phyloP scores from a whole-genome alignment of 2,329 filamentous ascomycete genomes.

The Ustilaginoidea virens region DNA sequence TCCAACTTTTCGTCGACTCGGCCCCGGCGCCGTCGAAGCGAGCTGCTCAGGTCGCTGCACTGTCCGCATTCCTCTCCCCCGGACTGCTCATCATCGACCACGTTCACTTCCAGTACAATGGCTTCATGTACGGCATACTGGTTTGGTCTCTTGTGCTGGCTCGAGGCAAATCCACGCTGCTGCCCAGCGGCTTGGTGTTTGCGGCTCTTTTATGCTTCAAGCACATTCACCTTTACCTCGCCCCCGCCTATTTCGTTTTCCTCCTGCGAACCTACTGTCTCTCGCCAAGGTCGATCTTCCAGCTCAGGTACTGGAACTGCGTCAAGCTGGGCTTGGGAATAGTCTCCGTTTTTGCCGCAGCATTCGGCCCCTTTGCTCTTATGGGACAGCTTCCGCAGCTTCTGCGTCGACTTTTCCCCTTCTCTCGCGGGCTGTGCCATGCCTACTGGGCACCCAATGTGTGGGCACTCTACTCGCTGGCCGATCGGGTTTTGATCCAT shows the following conservation, averaged over 20 bases:
- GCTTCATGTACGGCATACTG: slow-evolving; percentile 83
- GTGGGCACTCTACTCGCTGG: slow-evolving; percentile 93
- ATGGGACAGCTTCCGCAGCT: slow-evolving; percentile 77
- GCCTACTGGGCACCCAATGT: slow-evolving; percentile 97
- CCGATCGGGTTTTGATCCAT: slow-evolving; percentile 68
- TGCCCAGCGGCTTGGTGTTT: slow-evolving; percentile 71
- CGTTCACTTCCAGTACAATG: slow-evolving; percentile 98
- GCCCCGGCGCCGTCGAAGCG: slow-evolving; percentile 49
- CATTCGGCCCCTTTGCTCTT: slow-evolving; percentile 77
- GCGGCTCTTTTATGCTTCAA: slow-evolving; percentile 83
- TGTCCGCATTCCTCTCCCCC: slow-evolving; percentile 82
- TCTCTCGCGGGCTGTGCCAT: slow-evolving; percentile 85
- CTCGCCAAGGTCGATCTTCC: slow-evolving; percentile 58
- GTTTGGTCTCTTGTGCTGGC: slow-evolving; percentile 76
- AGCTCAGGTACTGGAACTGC: slow-evolving; percentile 62
- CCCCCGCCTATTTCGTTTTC: slow-evolving; percentile 90
- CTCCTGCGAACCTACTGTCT: slow-evolving; percentile 83
- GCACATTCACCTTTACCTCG: slow-evolving; percentile 94
- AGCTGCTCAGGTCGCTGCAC: slow-evolving; percentile 68
- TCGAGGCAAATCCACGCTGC: slow-evolving; percentile 55
- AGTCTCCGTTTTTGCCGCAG: slow-evolving; percentile 53
- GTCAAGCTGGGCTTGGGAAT: slow-evolving; percentile 70
- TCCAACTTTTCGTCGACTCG: slow-evolving; percentile 67
- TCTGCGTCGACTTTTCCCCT: slow-evolving; percentile 75
- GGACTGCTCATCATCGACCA: slow-evolving; percentile 95